Evolutionary conservation across 495 filamentous ascomycete species (phyloP), one percentile per base, ranked within the genome.

Genomic region (Annulohypoxylon maeteangense): DNA sequence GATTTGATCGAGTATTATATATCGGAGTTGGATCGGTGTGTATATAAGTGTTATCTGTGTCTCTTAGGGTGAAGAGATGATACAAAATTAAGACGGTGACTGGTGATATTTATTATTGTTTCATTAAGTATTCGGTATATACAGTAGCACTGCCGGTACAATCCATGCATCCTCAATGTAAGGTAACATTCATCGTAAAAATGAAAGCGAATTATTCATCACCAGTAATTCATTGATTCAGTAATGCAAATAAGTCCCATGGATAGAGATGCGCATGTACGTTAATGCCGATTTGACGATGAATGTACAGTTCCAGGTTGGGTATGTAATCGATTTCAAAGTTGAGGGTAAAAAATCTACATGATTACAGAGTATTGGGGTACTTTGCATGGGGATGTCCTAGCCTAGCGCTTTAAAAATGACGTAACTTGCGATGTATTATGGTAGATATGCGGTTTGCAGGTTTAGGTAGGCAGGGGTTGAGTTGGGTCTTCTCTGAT

Each of bases 91-190:
- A 47, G 27, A 64, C 53, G 69, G 64, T 31, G 51, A 48, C 47
- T 68, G 64, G 47, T 58, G 68, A 62, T 71, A 62, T 65, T 56
- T 71, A 71, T 56, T 71, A 71, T 61, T 58, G 18, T 56, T 60
- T 12, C 16, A 1, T 3, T 8, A 36, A 29, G 47, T 6, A 7
- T n/a, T n/a, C n/a, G n/a, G 47, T 6, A 7, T 47, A 65, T 23
- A 38, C 44, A 55, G 18, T 2, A 38, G 23, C 53, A 53, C 12
- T 14, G 1, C 27, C 14, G 18, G 18, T 22, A 20, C 48, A 34
- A 36, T 57, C 12, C 42, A 58, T 42, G 27, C 23, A 58, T 32
- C 2, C n/a, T n/a, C 40, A 20, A 44, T 18, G 40, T 44, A 38
- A 42, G 31, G 62, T 48, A 65, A n/a, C 29, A 22, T 45, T 29